Base-by-base conservation (phyloP, 2,329 filamentous ascomycete genomes). In the Hawksworthiomyces lignivorus region DNA sequence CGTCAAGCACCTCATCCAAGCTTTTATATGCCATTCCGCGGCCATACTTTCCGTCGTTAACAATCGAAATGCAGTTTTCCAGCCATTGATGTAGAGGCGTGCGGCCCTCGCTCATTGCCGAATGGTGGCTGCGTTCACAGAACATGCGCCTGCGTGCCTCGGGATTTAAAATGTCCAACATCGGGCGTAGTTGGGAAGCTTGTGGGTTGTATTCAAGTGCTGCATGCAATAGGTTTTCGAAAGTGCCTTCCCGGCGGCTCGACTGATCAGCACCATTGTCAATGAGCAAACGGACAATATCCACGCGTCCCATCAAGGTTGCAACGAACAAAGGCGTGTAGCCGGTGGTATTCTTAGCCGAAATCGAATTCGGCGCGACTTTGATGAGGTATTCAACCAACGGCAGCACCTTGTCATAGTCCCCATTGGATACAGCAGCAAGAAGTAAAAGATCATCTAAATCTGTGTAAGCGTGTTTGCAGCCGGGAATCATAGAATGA, bases 251-350 rank as follows among this genome's bases (percentile, higher is more conserved):
- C 54, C 86, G 80, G 19, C 79, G 79, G 26, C 64, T 64, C 1
- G 76, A 75, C 54, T 86, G 80, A 54, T 92, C 77, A 3, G 84
- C 84, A 4, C 83, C 84, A 20, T 73, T 75, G 1, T 71, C 64
- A 38, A 90, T 69, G 27, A 94, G 69, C 1, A 77, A 64, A 52
- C 76, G 74, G 14, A 73, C 72, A 17, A 73, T 71, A 2, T 76
- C 63, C 14, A 69, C 51, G 17, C 73, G 70, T 10, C 73, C 70
- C 4, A 75, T 61, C 3, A 67, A 61, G 47, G 80, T 82, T 2
- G 86, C 84, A 9, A 86, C 57, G 43, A 80, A 71, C 1, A 94
- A 67, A 2, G 87, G 85, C 0, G 84, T 89, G 38, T 72, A 64
- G 1, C 77, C 77, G 7, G 64, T 54, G 1, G 65, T 58, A 1